These are phyloP conservation scores for Didymella pomorum DNA, from an alignment of 2,329 filamentous ascomycete genomes.

Conservation along the genomic window DNA sequence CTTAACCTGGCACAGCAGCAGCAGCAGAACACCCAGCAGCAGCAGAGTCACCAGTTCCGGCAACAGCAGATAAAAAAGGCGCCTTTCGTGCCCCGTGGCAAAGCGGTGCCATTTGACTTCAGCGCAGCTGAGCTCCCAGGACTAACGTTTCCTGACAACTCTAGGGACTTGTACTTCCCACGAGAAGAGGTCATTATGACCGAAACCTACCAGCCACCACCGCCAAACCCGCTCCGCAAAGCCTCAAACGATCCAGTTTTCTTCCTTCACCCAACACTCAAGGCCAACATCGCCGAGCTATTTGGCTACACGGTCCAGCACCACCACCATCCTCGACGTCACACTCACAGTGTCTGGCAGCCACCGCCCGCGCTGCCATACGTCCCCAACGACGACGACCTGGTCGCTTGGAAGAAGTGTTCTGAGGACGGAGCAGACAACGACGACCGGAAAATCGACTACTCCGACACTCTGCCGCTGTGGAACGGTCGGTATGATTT, in stretches of 20 bases:
- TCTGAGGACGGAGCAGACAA: background rate
- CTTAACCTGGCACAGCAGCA: background rate
- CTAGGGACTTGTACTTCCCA: conserved; percentile 5
- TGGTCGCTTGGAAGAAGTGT: conserved; percentile 18
- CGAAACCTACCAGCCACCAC: conserved; percentile 52
- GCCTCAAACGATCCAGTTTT: conserved; percentile 71
- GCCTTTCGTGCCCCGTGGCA: background rate
- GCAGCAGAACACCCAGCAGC: background rate
- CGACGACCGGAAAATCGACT: background rate
- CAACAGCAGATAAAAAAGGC: too few species aligned
- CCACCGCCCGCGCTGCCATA: conserved; percentile 9
- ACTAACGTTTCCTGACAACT: conserved; percentile 11
- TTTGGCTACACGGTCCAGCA: conserved; percentile 71
- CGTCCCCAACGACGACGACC: conserved; percentile 22
- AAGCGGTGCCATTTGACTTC: conserved; percentile 1
- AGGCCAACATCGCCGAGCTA: conserved; percentile 13
- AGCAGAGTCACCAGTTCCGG: background rate
- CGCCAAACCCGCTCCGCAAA: background rate
- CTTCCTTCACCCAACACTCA: conserved; percentile 22
- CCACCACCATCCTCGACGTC: conserved; percentile 67
- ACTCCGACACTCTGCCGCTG: background rate
- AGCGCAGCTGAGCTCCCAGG: conserved; percentile 60
- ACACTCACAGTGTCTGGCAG: conserved; percentile 59
- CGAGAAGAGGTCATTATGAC: conserved; percentile 5
- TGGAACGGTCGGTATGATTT: conserved; percentile 10